Evolutionary conservation across 2,329 filamentous ascomycete genomes (phyloP).

Genomic region (Rhynchosporium agropyri): DNA sequence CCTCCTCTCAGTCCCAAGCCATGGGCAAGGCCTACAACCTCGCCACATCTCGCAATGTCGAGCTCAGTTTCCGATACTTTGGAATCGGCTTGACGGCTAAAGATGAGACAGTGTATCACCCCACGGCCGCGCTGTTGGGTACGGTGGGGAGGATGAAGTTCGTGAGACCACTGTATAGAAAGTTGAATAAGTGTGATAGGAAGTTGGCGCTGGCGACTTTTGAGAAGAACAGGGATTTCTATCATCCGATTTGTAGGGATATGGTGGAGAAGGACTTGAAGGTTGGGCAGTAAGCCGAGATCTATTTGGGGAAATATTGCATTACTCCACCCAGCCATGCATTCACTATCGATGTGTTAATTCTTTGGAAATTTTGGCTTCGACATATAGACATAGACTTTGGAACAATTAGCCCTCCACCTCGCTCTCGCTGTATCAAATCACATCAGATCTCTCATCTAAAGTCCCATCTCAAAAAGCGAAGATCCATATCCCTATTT

Average conservation of each 20-base stretch:
- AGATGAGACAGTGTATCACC: slow-evolving; percentile 68
- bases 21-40: slow-evolving; percentile 79
- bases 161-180: slow-evolving; percentile 81
- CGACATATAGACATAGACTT: too few species aligned
- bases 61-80: slow-evolving; percentile 81
- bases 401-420: too few species aligned
- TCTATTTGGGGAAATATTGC: not conserved
- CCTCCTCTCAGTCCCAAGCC: slow-evolving; percentile 63
- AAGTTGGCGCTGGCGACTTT: slow-evolving; percentile 80
- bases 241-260: slow-evolving; percentile 87
- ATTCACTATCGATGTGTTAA: too few species aligned
- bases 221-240: slow-evolving; percentile 85
- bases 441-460: too few species aligned
- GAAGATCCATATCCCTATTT: too few species aligned
- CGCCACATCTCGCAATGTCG: slow-evolving; percentile 76
- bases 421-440: too few species aligned
- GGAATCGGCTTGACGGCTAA: slow-evolving; percentile 76
- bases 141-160: slow-evolving; percentile 96
- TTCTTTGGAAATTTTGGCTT: not conserved
- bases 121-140: slow-evolving; percentile 74
- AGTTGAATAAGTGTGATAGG: slow-evolving; percentile 73
- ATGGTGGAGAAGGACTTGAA: slow-evolving; percentile 84
- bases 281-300: slow-evolving; percentile 5
- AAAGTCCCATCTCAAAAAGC: too few species aligned
- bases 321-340: too few species aligned